Evolutionary conservation across 1,139 yeast species (phyloP), one percentile per base, ranked within the genome.

Genomic region (Candida sp.): DNA sequence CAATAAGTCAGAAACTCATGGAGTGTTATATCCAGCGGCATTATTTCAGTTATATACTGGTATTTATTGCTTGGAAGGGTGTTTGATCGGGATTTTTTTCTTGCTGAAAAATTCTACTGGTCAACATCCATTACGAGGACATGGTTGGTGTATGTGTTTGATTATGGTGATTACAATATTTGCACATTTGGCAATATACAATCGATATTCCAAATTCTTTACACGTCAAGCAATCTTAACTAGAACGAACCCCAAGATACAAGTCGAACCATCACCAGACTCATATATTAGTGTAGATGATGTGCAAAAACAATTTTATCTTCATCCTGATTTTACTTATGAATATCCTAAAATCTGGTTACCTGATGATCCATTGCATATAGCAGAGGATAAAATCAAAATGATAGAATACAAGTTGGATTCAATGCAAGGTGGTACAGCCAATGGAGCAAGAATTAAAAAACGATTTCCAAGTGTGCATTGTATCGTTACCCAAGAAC

Each of bases 11-110:
- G 95, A 88, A 54, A 81, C 91, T 0, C 67, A 75, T 53, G 96
- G 96, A 0, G 69, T 66, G 47, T 67, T 84, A 36, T 90, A 87
- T 56, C 89, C 95, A 1, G 70, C 70, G 4, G 95, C 96, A 0
- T 61, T 90, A 22, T 73, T 84, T 45, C 96, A 89, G 48, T 63
- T 88, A 37, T 87, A 84, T 56, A 72, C 85, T 1, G 97, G 97
- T 0, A 61, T 90, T 1, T 89, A 90, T 57, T 85, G 89, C 54
- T 72, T 87, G 57, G 95, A 90, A 53, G 70, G 84, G 34, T 86
- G 91, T 52, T 63, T 90, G 53, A 73, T 87, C 36, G 97, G 97
- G 0, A 64, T 87, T 15, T 84, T 87, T 56, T 78, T 85, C 35
- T 63, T 84, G 19, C 82, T 82, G 56, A 70, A 70, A 48, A 70